Evolutionary conservation across 1,284 basidiomycete species (phyloP).

Genomic region (Trametes hirsuta): DNA sequence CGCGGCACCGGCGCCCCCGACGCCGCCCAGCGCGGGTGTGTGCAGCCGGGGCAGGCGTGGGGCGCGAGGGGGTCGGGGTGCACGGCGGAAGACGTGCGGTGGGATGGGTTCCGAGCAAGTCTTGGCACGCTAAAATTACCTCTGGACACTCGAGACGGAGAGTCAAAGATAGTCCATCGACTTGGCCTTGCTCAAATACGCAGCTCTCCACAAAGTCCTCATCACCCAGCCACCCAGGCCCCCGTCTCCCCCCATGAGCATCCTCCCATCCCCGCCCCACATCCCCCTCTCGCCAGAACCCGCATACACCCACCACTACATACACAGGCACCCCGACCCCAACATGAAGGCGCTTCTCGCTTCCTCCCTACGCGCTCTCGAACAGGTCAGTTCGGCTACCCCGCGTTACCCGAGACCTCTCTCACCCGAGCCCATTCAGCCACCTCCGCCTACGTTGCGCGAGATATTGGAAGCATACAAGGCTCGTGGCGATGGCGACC

Average conservation of each 20-base stretch:
- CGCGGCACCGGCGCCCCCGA: not conserved
- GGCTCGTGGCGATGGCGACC: conserved; percentile 83
- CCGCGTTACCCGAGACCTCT: not conserved
- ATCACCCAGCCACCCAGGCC: conserved; percentile 21
- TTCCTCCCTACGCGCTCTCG: conserved; percentile 49
- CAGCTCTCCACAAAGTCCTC: conserved; percentile 20
- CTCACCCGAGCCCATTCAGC: conserved; percentile 38
- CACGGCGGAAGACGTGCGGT: conserved; percentile 19
- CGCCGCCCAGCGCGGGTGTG: not conserved
- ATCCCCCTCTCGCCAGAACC: conserved; percentile 31
- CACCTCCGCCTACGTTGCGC: conserved; percentile 76
- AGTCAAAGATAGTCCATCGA: conserved; percentile 36
- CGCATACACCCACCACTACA: conserved; percentile 29
- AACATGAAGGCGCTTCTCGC: conserved; percentile 40
- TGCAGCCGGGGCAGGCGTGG: not conserved
- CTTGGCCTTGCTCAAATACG: conserved; percentile 40
- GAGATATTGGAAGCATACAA: conserved; percentile 87
- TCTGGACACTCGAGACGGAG: conserved; percentile 29
- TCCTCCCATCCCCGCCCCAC: conserved; percentile 30
- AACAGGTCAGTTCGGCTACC: conserved; percentile 45
- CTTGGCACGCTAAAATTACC: conserved; percentile 40
- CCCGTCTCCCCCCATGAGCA: conserved; percentile 26
- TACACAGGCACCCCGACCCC: conserved; percentile 24
- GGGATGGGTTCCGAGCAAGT: conserved; percentile 28
- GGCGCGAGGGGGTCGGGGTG: conserved; percentile 2